Evolutionary conservation across 2,329 filamentous ascomycete species (phyloP).

Genomic region (Neoarthrinium moseri): DNA sequence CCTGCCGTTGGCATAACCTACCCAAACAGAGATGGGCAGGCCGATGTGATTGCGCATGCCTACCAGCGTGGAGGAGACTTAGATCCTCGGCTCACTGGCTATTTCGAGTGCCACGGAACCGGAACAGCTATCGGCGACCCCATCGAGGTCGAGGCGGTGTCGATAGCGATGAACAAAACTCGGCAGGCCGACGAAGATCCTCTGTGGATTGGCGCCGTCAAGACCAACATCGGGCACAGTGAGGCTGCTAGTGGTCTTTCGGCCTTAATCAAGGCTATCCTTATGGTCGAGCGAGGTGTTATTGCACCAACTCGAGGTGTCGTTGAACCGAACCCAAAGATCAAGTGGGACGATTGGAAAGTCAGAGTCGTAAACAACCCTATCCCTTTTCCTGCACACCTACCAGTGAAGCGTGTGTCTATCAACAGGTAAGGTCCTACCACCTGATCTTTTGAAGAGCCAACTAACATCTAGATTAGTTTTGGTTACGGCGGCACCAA

Average conservation of each 20-base stretch:
- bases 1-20: constrained; percentile 21
- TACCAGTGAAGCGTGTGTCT: constrained; percentile 13
- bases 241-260: constrained; percentile 9
- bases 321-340: constrained; percentile 15
- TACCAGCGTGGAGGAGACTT: constrained; percentile 14
- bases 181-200: constrained; percentile 12
- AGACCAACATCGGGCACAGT: constrained; percentile 12
- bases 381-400: constrained; percentile 9
- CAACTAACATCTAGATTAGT: background rate
- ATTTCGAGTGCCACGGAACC: constrained; percentile 22
- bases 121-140: constrained; percentile 21
- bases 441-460: background rate
- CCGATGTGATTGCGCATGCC: constrained; percentile 13
- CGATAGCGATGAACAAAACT: constrained; percentile 12
- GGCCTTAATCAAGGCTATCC: constrained; percentile 7
- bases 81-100: constrained; percentile 14
- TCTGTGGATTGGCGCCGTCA: constrained; percentile 9
- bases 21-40: constrained; percentile 20
- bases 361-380: constrained; percentile 15
- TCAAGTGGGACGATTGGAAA: constrained; percentile 20
- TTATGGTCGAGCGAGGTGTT: background rate
- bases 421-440: constrained; percentile 13
- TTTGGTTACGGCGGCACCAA: constrained; percentile 10
- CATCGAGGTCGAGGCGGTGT: constrained; percentile 17
- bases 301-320: background rate